Conservation (phyloP, 345 rosid species). For the Aquilaria yunnanensis region DNA sequence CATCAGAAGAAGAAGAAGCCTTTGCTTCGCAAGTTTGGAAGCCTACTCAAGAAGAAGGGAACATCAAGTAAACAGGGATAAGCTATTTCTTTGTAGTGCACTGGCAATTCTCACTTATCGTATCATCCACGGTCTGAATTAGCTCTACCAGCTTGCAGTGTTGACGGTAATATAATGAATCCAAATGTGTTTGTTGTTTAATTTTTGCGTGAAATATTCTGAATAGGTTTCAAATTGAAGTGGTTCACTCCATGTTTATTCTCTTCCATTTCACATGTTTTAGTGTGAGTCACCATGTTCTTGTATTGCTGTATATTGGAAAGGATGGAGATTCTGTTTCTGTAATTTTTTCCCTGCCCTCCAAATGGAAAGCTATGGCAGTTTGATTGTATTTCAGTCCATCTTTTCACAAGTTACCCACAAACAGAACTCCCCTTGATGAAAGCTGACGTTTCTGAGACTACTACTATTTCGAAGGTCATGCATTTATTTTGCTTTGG, state of each 20-base stretch:
- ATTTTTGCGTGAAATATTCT: constrained; percentile 22
- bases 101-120: too few relatives aligned
- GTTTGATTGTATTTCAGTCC: too few relatives aligned
- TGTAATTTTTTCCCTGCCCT: background rate
- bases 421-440: too few relatives aligned
- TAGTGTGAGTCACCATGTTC: constrained; percentile 20
- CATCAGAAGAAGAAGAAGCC: constrained; percentile 89
- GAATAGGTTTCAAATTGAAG: constrained; percentile 29
- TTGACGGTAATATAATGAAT: constrained; percentile 21
- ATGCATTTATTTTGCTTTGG: too few relatives aligned
- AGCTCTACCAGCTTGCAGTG: constrained; percentile 24
- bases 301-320: constrained; percentile 21
- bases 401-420: too few relatives aligned
- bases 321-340: constrained; percentile 23
- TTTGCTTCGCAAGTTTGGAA: constrained; percentile 84
- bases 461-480: too few relatives aligned
- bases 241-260: constrained; percentile 34
- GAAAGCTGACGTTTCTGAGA: too few relatives aligned
- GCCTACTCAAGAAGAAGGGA: constrained; percentile 87
- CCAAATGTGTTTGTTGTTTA: constrained; percentile 31
- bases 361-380: too few relatives aligned
- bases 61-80: constrained; percentile 42
- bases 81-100: too few relatives aligned
- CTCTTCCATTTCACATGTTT: background rate
- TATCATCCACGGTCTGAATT: constrained; percentile 17